Evolutionary conservation across 2,329 filamentous ascomycete genomes (phyloP), one percentile per base, ranked within the genome.

Genomic region (Trichoderma cornu-damae): DNA sequence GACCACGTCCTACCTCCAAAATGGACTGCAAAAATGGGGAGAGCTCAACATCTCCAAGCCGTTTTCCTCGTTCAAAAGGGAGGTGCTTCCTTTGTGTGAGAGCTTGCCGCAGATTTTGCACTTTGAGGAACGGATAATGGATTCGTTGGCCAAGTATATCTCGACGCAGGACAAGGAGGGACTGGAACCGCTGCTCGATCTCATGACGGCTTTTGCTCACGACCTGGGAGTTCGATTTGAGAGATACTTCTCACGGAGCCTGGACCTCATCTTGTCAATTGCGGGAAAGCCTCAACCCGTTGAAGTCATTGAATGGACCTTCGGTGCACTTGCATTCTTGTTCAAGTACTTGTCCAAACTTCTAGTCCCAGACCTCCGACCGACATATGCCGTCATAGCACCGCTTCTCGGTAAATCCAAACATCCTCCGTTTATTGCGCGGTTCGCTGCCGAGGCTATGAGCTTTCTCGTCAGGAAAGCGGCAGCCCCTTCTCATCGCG

Each of bases 281-380:
- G 92, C 91, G 9, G 86, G 86, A 54, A 88, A 84, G 65, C 84
- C 89, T 53, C 80, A 88, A 57, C 87, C 89, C 67, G 86, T 89
- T 24, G 89, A 92, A 61, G 91, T 95, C n/a, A 89, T 97, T 50
- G 94, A 99, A 74, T 97, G 93, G 92, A 93, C 90, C 50, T 99
- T 99, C 73, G 90, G 87, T 11, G 92, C 90, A 64, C 78, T 99
- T 57, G 91, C 94, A 44, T 99, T 95, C 79, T 79, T 97, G 38
- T 96, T 99, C 82, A 99, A 99, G 70, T 97, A 97, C 68, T 82
- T 99, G 4, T 95, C 91, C 2, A 86, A 90, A 62, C 80, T 97
- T 0, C 74, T 99, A 20, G 88, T 94, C 0, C 87, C 90, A 3
- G 89, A 99, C 68, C 74, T 99, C 61, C 80, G 89, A 61, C 90